A percentile compares a stretch with the other conserved stretches of the same genome.
These are phyloP conservation scores for Neofusicoccum kwambonambiense DNA, from an alignment of 2,329 filamentous ascomycete genomes.

Conservation along the genomic window DNA sequence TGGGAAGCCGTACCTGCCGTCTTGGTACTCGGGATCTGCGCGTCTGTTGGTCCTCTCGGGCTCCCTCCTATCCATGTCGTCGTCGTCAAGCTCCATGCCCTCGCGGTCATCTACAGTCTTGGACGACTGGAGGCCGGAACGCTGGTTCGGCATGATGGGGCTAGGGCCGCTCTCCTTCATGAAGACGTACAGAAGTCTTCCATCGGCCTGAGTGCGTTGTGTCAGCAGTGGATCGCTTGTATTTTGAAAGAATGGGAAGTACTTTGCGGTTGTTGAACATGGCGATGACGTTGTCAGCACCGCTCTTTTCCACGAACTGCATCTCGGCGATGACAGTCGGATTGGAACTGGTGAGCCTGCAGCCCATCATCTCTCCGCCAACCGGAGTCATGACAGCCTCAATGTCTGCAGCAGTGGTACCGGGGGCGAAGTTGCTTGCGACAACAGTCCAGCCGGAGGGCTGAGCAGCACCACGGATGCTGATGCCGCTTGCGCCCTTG, in stretches of 20 bases:
- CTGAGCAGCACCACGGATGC: constrained; percentile 62
- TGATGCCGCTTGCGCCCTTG: constrained; percentile 53
- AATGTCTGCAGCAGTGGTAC: constrained; percentile 79
- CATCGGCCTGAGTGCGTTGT: constrained; percentile 61
- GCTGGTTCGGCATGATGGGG: constrained; percentile 12
- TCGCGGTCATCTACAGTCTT: constrained; percentile 28
- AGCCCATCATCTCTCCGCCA: constrained; percentile 65
- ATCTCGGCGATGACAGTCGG: constrained; percentile 78
- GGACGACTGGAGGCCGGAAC: constrained; percentile 20
- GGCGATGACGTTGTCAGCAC: constrained; percentile 70
- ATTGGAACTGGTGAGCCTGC: constrained; percentile 63
- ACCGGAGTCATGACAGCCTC: constrained; percentile 76
- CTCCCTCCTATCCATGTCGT: constrained; percentile 16
- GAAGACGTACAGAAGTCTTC: constrained; percentile 70
- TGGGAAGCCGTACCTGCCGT: constrained; percentile 44
- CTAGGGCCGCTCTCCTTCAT: constrained; percentile 53
- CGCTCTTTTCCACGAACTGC: constrained; percentile 68
- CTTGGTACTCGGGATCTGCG: constrained; percentile 39
- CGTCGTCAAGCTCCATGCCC: constrained; percentile 46
- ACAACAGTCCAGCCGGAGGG: constrained; percentile 58
- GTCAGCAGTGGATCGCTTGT: not conserved
- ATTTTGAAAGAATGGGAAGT: not conserved
- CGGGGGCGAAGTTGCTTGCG: constrained; percentile 78
- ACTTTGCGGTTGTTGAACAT: constrained; percentile 63
- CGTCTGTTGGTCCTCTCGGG: constrained; percentile 28